phyloP scores from a whole-genome alignment of 768 basidiomycete species.

The Rubroboletus pulcherrimus region DNA sequence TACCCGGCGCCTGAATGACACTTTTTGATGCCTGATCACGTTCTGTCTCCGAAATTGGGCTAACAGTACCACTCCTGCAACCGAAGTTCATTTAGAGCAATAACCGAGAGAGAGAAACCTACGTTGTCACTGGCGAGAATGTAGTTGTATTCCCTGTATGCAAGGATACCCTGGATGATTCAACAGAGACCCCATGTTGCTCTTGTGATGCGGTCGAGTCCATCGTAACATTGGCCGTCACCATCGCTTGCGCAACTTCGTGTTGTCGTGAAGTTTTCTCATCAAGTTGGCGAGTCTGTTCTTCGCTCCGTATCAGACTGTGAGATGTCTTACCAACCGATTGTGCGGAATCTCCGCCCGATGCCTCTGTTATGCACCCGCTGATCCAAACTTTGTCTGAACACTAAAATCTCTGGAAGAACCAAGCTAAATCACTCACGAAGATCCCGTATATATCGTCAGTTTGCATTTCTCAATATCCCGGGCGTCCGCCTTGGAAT shows the following conservation, averaged over 20 bases:
- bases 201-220: neutral
- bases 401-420: neutral
- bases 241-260: neutral
- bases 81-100: neutral
- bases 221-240: neutral
- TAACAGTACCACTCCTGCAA: neutral
- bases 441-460: neutral
- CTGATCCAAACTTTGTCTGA: neutral
- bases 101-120: neutral
- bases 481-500: neutral
- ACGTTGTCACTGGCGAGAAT: neutral
- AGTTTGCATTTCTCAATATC: neutral
- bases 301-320: neutral
- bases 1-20: neutral
- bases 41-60: neutral
- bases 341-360: neutral
- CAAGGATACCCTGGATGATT: neutral
- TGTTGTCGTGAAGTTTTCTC: neutral
- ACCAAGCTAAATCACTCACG: neutral
- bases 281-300: neutral
- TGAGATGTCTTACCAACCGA: neutral
- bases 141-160: neutral
- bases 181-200: neutral
- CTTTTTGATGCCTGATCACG: neutral
- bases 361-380: neutral